Percentiles rank a stretch among this genome's conserved stretches.
Conservation (phyloP, 169 alveolate species). For the Cryptosporidium ubiquitum region DNA sequence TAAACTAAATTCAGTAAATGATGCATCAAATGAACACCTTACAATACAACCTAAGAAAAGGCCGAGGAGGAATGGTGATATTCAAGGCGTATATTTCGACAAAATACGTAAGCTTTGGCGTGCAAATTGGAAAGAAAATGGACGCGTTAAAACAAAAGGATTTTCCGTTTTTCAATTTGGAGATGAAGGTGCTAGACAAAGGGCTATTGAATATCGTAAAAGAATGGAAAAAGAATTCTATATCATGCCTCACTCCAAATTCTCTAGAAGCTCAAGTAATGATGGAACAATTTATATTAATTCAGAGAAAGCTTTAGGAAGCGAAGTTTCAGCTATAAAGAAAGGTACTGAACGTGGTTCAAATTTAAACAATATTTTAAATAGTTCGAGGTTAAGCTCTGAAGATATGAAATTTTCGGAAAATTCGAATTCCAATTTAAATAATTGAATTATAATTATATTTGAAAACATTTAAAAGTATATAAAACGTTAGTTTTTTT, state of each 20-base stretch:
- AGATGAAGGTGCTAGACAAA: constrained; percentile 73
- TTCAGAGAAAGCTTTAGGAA: not conserved
- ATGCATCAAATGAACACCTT: constrained; percentile 2
- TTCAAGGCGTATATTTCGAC: constrained; percentile 80
- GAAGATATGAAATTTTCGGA: constrained; percentile 4
- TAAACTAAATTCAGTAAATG: not conserved
- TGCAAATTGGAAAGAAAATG: constrained; percentile 81
- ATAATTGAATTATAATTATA: not conserved
- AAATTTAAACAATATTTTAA: not conserved
- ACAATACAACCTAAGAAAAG: constrained; percentile 50
- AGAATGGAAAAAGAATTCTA: constrained; percentile 67
- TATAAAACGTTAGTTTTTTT: not conserved
- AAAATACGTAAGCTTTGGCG: constrained; percentile 77
- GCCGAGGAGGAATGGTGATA: constrained; percentile 61
- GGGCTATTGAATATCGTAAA: constrained; percentile 67
- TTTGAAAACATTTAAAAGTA: not conserved
- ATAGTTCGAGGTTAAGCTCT: not conserved
- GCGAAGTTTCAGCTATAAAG: not conserved
- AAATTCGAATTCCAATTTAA: constrained; percentile 7
- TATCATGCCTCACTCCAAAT: constrained; percentile 11
- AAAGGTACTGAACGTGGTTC: not conserved
- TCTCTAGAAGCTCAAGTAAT: not conserved
- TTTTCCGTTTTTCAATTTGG: constrained; percentile 74
- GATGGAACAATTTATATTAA: not conserved
- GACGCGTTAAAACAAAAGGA: constrained; percentile 79